Evolutionary conservation across 2,329 filamentous ascomycete genomes (phyloP).

Genomic region (Berkeleyomyces basicola): DNA sequence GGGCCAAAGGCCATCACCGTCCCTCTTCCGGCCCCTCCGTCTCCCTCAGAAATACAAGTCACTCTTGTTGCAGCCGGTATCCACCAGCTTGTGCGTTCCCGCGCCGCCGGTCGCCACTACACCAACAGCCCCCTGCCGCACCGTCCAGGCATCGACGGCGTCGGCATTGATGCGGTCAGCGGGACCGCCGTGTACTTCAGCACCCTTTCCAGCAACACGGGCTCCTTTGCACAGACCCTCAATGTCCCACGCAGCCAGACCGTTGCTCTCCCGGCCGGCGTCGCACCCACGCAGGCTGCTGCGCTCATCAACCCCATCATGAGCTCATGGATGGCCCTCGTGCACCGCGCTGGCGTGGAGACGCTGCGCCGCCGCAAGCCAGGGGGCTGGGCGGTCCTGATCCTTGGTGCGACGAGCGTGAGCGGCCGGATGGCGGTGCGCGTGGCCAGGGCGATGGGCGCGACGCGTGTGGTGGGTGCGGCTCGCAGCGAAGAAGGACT

Average conservation of each 20-base stretch:
- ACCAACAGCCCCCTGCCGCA: conserved; percentile 32
- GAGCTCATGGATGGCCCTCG: conserved; percentile 41
- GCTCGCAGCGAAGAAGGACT: conserved; percentile 22
- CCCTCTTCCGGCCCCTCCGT: neutral
- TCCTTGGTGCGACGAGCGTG: conserved; percentile 36
- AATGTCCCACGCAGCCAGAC: conserved; percentile 27
- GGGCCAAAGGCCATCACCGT: neutral
- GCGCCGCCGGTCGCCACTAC: conserved; percentile 39
- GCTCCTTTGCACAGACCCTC: conserved; percentile 29
- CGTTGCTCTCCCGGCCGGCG: conserved; percentile 26
- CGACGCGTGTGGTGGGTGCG: conserved; percentile 32
- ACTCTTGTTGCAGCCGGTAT: conserved; percentile 35
- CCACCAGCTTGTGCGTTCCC: conserved; percentile 35
- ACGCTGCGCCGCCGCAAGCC: conserved; percentile 5
- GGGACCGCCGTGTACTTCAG: conserved; percentile 35
- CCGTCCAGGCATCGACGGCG: conserved; percentile 35
- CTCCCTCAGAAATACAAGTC: conserved; percentile 22
- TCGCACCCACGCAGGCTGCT: conserved; percentile 34
- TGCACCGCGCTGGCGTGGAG: conserved; percentile 22
- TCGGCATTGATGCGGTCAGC: conserved; percentile 28
- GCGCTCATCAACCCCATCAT: conserved; percentile 37
- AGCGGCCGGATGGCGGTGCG: conserved; percentile 34
- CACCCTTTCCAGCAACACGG: conserved; percentile 19
- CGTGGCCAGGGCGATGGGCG: conserved; percentile 31
- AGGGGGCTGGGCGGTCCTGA: conserved; percentile 29